Percentiles rank a stretch among this genome's conserved stretches.
Evolutionary conservation across 1,284 basidiomycete species (phyloP).

Genomic region (Porogramme epimiltina): DNA sequence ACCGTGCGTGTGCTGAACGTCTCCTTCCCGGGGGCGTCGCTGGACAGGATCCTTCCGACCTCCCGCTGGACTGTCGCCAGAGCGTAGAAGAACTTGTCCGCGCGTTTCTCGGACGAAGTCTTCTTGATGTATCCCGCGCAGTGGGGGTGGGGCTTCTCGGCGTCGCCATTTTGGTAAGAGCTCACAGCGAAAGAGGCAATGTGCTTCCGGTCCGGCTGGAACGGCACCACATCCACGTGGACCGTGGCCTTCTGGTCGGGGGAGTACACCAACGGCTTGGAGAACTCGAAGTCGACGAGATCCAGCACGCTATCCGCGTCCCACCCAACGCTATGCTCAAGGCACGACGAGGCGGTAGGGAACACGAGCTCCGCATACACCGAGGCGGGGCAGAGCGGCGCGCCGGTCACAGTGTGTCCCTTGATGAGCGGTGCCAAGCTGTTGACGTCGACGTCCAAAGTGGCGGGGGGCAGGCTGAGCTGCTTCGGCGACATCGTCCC

Average conservation of each 20-base stretch:
- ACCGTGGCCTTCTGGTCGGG: conserved; percentile 36
- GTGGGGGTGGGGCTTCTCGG: conserved; percentile 34
- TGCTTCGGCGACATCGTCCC: too few species aligned
- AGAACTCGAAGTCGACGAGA: conserved; percentile 48
- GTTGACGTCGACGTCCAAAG: conserved; percentile 53
- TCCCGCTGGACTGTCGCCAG: conserved; percentile 39
- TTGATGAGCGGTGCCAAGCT: conserved; percentile 47
- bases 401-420: conserved; percentile 61
- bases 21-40: conserved; percentile 35
- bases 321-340: conserved; percentile 32
- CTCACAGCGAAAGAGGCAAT: conserved; percentile 48
- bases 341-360: conserved; percentile 42
- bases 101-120: conserved; percentile 33
- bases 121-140: conserved; percentile 47
- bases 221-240: conserved; percentile 38
- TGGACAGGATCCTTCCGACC: conserved; percentile 34
- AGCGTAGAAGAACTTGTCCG: conserved; percentile 41
- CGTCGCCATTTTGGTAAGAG: conserved; percentile 31
- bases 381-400: conserved; percentile 68
- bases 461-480: too few species aligned
- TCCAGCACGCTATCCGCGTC: conserved; percentile 37
- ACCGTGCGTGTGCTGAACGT: conserved; percentile 56
- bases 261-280: conserved; percentile 55
- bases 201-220: conserved; percentile 19
- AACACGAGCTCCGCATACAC: conserved; percentile 63